These are phyloP conservation scores for Aureobasidium pullulans DNA, from an alignment of 2,329 filamentous ascomycete genomes.

Conservation along the genomic window DNA sequence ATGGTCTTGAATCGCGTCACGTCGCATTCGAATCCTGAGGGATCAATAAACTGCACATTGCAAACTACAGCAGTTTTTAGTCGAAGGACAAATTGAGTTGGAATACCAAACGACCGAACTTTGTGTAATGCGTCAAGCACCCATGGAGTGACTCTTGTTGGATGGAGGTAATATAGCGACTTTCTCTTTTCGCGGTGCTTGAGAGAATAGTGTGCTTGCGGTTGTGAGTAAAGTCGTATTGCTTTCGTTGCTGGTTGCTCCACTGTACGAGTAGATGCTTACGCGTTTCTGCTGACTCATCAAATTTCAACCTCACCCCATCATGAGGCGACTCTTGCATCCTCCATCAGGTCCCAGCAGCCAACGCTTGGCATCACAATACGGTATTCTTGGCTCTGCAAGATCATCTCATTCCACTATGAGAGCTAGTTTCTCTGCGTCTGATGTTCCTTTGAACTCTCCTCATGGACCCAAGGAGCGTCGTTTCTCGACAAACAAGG, in stretches of 20 bases:
- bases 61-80: too few species aligned
- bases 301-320: background rate
- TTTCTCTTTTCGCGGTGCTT: too few species aligned
- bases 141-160: too few species aligned
- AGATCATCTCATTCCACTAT: background rate
- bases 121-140: too few species aligned
- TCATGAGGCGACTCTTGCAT: constrained; percentile 2
- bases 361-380: background rate
- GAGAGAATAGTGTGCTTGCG: too few species aligned
- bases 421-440: constrained; percentile 14
- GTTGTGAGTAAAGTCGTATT: background rate
- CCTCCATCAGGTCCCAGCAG: background rate
- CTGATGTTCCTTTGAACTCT: constrained; percentile 1
- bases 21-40: too few species aligned
- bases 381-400: constrained; percentile 3
- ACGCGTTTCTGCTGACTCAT: constrained; percentile 3
- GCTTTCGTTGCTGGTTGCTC: background rate
- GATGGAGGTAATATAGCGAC: too few species aligned
- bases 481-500: constrained; percentile 37
- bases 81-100: too few species aligned
- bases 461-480: constrained; percentile 19
- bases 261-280: background rate
- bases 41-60: too few species aligned
- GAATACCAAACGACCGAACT: too few species aligned
- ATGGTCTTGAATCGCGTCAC: too few species aligned